Evolutionary conservation across 306 rosid genomes (phyloP).

Genomic region (Cyamopsis tetragonoloba): DNA sequence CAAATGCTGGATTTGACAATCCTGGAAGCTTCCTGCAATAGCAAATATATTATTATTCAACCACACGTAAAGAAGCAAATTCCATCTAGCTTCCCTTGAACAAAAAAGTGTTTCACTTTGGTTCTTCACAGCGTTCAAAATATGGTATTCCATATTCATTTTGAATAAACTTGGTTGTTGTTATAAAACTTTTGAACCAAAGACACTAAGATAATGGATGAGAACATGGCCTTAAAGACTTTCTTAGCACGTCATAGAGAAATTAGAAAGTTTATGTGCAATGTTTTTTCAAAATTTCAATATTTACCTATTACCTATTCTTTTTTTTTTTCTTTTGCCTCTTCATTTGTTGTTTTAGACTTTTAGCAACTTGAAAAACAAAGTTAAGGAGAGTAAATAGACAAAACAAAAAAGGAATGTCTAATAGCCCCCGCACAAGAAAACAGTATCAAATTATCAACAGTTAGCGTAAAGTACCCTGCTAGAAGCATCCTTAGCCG

Average conservation of each 20-base stretch:
- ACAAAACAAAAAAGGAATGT: not conserved
- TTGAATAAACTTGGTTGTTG: slow-evolving; percentile 16
- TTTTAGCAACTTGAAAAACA: slow-evolving; percentile 1
- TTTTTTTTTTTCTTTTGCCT: not conserved
- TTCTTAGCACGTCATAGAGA: not conserved
- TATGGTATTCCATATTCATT: not conserved
- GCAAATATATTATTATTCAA: slow-evolving; percentile 10
- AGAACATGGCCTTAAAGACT: not conserved
- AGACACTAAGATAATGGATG: not conserved
- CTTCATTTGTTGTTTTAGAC: not conserved
- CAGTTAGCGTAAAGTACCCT: slow-evolving; percentile 43
- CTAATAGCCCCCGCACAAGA: slow-evolving; percentile 8
- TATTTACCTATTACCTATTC: not conserved
- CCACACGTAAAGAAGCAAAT: not conserved
- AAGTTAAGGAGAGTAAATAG: not conserved
- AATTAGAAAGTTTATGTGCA: not conserved
- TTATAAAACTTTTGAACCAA: not conserved
- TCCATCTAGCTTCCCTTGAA: not conserved
- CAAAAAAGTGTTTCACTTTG: not conserved
- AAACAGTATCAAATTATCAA: slow-evolving; percentile 9
- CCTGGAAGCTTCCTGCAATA: slow-evolving; percentile 44
- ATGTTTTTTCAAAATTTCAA: not conserved
- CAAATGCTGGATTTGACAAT: slow-evolving; percentile 28
- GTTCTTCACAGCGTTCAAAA: not conserved
- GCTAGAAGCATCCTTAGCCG: slow-evolving; percentile 61